Conservation (phyloP, 2,329 filamentous ascomycete genomes). For the Talaromyces verruculosus region DNA sequence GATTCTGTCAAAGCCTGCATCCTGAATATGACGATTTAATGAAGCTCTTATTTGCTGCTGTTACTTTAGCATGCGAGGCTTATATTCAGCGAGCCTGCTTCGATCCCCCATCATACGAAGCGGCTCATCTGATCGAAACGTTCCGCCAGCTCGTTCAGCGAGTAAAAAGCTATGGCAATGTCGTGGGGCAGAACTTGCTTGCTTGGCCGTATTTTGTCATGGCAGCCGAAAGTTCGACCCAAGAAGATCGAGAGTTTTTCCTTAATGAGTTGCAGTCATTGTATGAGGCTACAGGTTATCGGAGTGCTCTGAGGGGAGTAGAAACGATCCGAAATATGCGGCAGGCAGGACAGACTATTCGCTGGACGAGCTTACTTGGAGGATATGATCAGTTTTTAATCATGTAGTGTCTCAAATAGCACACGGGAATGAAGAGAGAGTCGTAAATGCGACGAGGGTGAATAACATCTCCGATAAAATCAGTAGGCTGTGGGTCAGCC, state of each 20-base stretch:
- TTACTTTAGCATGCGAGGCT: neutral
- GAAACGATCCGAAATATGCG: neutral
- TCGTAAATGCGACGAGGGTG: too few relatives aligned
- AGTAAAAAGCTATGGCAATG: neutral
- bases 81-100: neutral
- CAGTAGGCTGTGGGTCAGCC: too few relatives aligned
- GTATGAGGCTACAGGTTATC: neutral
- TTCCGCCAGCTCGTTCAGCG: neutral
- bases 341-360: neutral
- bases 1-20: neutral
- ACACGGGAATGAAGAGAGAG: too few relatives aligned
- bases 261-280: neutral
- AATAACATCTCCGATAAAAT: too few relatives aligned
- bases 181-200: neutral
- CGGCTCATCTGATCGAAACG: neutral
- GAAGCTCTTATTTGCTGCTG: neutral
- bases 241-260: neutral
- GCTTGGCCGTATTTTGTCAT: neutral
- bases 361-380: neutral
- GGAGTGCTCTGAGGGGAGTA: neutral
- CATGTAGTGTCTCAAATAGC: neutral
- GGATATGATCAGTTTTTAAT: conserved; percentile 2
- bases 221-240: neutral
- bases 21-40: conserved; percentile 1
- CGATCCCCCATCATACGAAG: neutral